A percentile compares a stretch with the other conserved stretches of the same genome.
phyloP scores from a whole-genome alignment of 306 rosid species.

The Cyamopsis tetragonoloba region DNA sequence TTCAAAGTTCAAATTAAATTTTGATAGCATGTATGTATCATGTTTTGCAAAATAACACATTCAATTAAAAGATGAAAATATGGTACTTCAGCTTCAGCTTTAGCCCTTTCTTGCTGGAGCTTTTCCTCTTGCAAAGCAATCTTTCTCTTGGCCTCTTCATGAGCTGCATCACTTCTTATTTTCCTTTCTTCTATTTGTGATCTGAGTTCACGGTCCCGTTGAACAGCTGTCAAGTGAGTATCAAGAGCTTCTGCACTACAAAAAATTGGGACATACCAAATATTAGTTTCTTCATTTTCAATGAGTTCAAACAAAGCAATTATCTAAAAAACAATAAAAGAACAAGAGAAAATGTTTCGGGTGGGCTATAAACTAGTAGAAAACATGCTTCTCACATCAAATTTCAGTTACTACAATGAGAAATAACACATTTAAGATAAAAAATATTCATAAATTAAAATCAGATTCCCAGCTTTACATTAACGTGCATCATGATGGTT shows the following conservation, averaged over 20 bases:
- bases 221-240: constrained; percentile 85
- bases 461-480: constrained; percentile 16
- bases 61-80: constrained; percentile 15
- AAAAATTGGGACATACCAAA: constrained; percentile 13
- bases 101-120: constrained; percentile 72
- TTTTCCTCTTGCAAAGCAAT: constrained; percentile 79
- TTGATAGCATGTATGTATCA: constrained; percentile 2
- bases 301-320: not conserved
- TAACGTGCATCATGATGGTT: not conserved
- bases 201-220: constrained; percentile 68
- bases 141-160: constrained; percentile 85
- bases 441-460: constrained; percentile 17
- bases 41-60: not conserved
- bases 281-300: constrained; percentile 24
- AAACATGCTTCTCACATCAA: not conserved
- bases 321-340: not conserved
- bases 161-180: constrained; percentile 82
- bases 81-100: constrained; percentile 77
- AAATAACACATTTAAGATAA: constrained; percentile 18
- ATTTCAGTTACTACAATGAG: constrained; percentile 11
- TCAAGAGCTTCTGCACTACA: constrained; percentile 89
- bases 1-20: constrained; percentile 18
- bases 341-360: not conserved
- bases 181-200: constrained; percentile 92
- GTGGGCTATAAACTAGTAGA: not conserved